Base-by-base conservation (phyloP, 2,329 filamentous ascomycete species). In the Verticillium isaacii region DNA sequence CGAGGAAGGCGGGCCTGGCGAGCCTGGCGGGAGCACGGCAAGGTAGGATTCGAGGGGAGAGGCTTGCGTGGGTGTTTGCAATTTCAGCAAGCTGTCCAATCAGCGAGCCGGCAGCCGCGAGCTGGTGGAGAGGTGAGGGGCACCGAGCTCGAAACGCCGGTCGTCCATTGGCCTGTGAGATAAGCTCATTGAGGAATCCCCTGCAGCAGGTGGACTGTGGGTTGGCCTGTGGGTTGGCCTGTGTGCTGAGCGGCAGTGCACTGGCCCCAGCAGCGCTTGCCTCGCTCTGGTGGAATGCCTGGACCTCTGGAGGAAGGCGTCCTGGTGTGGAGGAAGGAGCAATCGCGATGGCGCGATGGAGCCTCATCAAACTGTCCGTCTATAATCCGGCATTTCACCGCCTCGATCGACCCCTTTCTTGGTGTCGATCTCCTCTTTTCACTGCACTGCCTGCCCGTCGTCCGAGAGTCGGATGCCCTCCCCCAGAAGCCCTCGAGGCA, bases 41-140 rank as follows among this genome's bases (percentile, higher is more conserved):
- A 14, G 14, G 32, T 36, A 12, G 55, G 55, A 57, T 57, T 57
- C 34, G 55, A 36, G 55, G 32, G 55, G 7, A 34, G 14, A 32
- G 32, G 54, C 32, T 34, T 58, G 57, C 37, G 32, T 34, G 57
- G 32, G 58, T 45, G 58, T 34, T 54, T 59, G 58, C 58, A 59
- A 59, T 59, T 55, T 59, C 57, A 19, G 14, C 58, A 17, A 14
- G 2, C 41, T 29, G 19, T 17, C 58, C 58, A 59, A 59, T 59
- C 9, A 54, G 8, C n/a, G 58, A 9, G 25, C 7, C 9, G 17
- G 6, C 41, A 1, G 41, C 34, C 25, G 14, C 6, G 19, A 32
- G 32, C 45, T 32, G 41, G 39, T 54, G 32, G 32, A 45, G n/a
- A 59, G 39, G 29, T 52, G 32, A n/a, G 58, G 58, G 45, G 58